Conservation (phyloP, 2,329 filamentous ascomycete species). For the Penicillium sclerotiorum region DNA sequence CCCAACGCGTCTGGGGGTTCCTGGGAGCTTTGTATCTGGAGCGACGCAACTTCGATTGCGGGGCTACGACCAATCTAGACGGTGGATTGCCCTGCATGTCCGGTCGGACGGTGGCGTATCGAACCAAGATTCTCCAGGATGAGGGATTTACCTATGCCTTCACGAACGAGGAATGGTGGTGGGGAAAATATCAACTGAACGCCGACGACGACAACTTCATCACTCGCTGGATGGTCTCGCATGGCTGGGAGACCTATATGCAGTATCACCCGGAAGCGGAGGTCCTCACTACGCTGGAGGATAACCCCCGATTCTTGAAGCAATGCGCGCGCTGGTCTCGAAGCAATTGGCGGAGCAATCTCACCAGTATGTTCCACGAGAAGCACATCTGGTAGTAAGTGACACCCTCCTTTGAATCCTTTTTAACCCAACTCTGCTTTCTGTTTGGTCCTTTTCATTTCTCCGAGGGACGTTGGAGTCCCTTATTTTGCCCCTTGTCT, state of each 20-base stretch:
- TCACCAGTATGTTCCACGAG: conserved; percentile 84
- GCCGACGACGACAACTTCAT: conserved; percentile 99
- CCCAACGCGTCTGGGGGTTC: conserved; percentile 77
- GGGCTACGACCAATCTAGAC: conserved; percentile 91
- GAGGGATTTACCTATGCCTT: conserved; percentile 85
- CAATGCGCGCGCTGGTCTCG: conserved; percentile 94
- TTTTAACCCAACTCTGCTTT: conserved; percentile 14
- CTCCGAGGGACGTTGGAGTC: neutral
- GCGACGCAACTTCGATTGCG: conserved; percentile 94
- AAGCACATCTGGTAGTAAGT: conserved; percentile 85
- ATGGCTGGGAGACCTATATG: conserved; percentile 92
- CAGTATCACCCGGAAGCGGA: conserved; percentile 91
- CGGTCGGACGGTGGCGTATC: conserved; percentile 88
- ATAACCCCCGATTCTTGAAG: conserved; percentile 83
- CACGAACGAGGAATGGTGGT: conserved; percentile 84
- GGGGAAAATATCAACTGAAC: conserved; percentile 80
- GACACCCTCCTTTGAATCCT: conserved; percentile 16
- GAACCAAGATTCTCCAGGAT: conserved; percentile 82
- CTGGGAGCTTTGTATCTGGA: conserved; percentile 90
- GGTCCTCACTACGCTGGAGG: conserved; percentile 89
- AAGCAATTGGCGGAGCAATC: conserved; percentile 97
- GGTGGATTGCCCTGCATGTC: conserved; percentile 97
- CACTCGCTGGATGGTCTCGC: conserved; percentile 89
- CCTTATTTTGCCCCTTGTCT: neutral
- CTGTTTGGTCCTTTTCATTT: neutral